A percentile compares a stretch with the other conserved stretches of the same genome.
phyloP scores from a whole-genome alignment of 2,329 filamentous ascomycete species.

The Calycina marina region DNA sequence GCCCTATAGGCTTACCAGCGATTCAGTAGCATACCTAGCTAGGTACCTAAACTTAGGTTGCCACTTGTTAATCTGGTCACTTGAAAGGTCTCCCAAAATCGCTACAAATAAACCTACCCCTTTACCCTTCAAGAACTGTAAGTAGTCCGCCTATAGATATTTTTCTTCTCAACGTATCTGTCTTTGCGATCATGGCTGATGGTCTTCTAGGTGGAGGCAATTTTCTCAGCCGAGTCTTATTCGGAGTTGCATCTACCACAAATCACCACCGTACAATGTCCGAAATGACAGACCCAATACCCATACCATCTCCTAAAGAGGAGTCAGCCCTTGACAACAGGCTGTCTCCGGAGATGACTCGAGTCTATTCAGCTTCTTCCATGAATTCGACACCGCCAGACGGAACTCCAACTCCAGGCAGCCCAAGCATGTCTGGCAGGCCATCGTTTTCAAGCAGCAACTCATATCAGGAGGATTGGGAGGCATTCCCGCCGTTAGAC shows the following conservation, averaged over 20 bases:
- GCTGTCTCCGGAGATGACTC: conserved; percentile 13
- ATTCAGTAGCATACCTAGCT: no score
- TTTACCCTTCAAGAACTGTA: conserved; percentile 1
- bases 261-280: conserved; percentile 24
- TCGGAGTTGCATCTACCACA: conserved; percentile 25
- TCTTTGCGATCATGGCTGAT: conserved; percentile 32
- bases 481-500: conserved; percentile 75
- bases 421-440: conserved; percentile 54
- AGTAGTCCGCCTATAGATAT: no score
- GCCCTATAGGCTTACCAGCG: no score
- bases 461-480: conserved; percentile 80
- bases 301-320: conserved; percentile 21
- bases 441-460: conserved; percentile 75
- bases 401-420: conserved; percentile 27
- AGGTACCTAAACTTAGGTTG: no score
- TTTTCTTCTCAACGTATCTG: conserved; percentile 1
- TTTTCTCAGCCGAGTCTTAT: conserved; percentile 27
- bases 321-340: conserved; percentile 11
- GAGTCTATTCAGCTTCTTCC: conserved; percentile 20
- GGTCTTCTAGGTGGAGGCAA: conserved; percentile 27
- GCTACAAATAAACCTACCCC: conserved; percentile 3
- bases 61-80: no score
- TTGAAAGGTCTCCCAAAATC: no score
- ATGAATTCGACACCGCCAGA: conserved; percentile 33
- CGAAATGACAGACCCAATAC: conserved; percentile 31